Base-by-base conservation (phyloP, 441 rosid species). In the Flueggea neowawraea region DNA sequence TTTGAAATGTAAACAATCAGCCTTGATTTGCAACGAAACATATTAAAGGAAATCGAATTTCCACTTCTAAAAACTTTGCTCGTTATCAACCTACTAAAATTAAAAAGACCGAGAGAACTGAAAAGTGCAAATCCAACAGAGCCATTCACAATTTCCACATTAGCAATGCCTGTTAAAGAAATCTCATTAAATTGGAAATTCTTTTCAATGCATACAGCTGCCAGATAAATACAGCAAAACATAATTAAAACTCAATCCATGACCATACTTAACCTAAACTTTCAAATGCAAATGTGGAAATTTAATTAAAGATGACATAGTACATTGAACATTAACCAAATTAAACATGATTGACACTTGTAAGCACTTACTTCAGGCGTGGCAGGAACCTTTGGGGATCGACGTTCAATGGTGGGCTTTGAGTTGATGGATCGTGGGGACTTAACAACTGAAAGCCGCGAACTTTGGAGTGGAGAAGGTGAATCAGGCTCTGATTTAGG, bases 361-460 rank as follows among this genome's bases (percentile, higher is more conserved):
- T 36, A 36, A 31, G 49, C 39, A 75, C 85, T 83, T 72, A 79
- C 97, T 55, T 88, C 96, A 12, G 94, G 81, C 31, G 94, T 77
- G 9, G 85, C 72, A 62, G 87, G 64, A 65, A 80, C 76, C 76
- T 84, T 84, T 2, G 85, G 67, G 12, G 82, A 72, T 51, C 91
- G 69, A 53, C 96, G 90, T 50, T 87, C 96, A 62, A 79, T 58
- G 36, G 79, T 6, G 41, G 89, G 83, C 84, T 84, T 91, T 0
- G 91, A 80, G 80, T 69, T 75, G 60, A 79, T 69, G 10, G 91
- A 60, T 72, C 84, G 77, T 3, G 85, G 96, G 44, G 98, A 89
- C 50, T 86, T 88, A 31, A 84, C 94, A 47, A 81, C 32, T 2
- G 95, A 89, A 63, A 75, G 82, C n/a, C 96, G 87, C 7, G 84